Base-by-base conservation (phyloP, 1,284 basidiomycete genomes). In the Fistulina hepatica region DNA sequence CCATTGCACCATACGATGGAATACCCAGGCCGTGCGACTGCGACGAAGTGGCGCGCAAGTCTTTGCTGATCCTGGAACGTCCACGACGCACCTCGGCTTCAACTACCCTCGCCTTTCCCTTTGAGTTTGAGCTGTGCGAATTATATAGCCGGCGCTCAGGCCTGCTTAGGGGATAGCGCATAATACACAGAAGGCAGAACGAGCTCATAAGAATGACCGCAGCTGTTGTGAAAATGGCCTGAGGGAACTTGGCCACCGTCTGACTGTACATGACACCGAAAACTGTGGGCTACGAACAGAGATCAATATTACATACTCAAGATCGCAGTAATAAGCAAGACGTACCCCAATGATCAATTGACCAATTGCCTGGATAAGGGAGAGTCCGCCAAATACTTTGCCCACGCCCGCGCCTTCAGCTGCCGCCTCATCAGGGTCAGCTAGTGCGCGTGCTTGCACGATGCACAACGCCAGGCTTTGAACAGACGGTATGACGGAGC, bases 401-500 rank as follows among this genome's bases (percentile, higher is more conserved):
- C 69, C 70, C 3, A 64, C 58, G 41, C 70, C 66, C 12, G 58
- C 56, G 21, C 63, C 59, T 37, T 53, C 56, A 7, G 65, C 66
- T 67, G 66, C 4, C 69, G 50, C 43, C 63, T 67, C 7, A 69
- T 60, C 3, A 66, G 56, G 1, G 67, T 58, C 54, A 37, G 57
- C 47, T 42, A 71, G 51, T 30, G 62, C 60, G 41, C 73, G 62
- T 33, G 67, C 63, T 47, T 82, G 78, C 37, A 78, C 51, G 39
- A 80, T 72, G 49, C 73, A 79, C 23, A 86, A 51, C 11, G 79
- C 78, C 37, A 86, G 60, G 50, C 78, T 81, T 44, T 86, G 79
- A 34, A 71, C 58, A 6, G 77, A 73, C 19, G 83, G 82, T 20
- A 69, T 56, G 17, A 72, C 57, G 3, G 81, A 82, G 9, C 72